Percentiles rank a stretch among this genome's conserved stretches.
Conservation (phyloP, 2,329 filamentous ascomycete genomes). For the Periglandula ipomoeae region DNA sequence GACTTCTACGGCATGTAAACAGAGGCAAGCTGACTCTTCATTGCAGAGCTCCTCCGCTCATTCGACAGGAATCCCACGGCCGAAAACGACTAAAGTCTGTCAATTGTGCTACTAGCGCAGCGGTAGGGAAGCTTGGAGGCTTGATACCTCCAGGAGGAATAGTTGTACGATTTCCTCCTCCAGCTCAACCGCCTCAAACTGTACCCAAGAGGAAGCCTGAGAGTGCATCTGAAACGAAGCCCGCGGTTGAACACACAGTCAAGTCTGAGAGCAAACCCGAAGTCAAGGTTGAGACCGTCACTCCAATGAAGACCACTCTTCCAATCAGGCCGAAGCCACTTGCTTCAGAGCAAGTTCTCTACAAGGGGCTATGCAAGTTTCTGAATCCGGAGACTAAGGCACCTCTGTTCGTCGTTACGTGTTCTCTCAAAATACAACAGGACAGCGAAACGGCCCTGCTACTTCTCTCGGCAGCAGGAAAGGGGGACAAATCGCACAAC, state of each 20-base stretch:
- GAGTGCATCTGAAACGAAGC: not conserved
- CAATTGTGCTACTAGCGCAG: not conserved
- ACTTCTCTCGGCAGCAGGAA: slow-evolving; percentile 10
- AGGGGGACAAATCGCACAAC: slow-evolving; percentile 9
- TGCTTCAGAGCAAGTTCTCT: slow-evolving; percentile 11
- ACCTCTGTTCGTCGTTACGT: slow-evolving; percentile 7
- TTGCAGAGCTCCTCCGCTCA: slow-evolving; percentile 10
- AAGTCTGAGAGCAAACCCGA: not conserved
- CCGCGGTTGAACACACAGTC: no score
- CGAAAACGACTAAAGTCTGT: not conserved
- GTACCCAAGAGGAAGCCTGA: not conserved
- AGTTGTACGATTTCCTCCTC: not conserved
- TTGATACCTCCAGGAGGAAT: not conserved
- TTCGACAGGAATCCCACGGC: slow-evolving; percentile 2
- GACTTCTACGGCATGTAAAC: not conserved
- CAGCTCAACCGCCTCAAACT: not conserved
- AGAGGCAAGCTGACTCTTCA: not conserved
- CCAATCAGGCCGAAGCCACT: not conserved
- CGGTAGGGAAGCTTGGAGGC: slow-evolving; percentile 1
- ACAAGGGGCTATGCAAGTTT: slow-evolving; percentile 11
- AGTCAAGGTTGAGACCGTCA: not conserved
- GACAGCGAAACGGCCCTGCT: slow-evolving; percentile 12
- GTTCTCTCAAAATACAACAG: slow-evolving; percentile 12
- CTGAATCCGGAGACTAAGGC: slow-evolving; percentile 6
- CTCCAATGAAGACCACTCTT: not conserved